phyloP scores from a whole-genome alignment of 2,329 filamentous ascomycete species.

The Colletotrichum paranaense region DNA sequence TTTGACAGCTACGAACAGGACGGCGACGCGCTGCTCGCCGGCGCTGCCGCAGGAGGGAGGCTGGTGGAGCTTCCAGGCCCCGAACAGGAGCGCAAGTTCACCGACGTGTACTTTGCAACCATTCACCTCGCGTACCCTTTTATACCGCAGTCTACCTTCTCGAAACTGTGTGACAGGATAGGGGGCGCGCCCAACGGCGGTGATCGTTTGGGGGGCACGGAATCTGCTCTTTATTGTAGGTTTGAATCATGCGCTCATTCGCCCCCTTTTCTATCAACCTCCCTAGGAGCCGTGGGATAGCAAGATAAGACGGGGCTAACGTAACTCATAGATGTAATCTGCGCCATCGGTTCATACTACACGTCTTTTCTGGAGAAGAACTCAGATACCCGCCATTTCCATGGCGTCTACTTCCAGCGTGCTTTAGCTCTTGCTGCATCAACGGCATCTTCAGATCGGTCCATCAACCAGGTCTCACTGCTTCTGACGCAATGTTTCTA shows the following conservation, averaged over 20 bases:
- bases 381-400: slow-evolving; percentile 11
- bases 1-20: slow-evolving; percentile 41
- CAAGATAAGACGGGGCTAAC: not conserved
- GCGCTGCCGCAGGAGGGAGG: not conserved
- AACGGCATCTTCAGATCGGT: not conserved
- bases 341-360: slow-evolving; percentile 47
- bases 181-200: not conserved
- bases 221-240: not conserved
- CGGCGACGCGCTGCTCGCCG: slow-evolving; percentile 31
- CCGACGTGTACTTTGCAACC: not conserved
- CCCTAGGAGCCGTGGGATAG: not conserved
- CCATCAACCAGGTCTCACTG: not conserved
- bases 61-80: slow-evolving; percentile 16
- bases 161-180: not conserved
- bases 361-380: slow-evolving; percentile 39
- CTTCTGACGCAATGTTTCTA: not conserved
- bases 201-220: not conserved
- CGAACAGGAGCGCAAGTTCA: slow-evolving; percentile 23
- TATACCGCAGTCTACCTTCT: not conserved
- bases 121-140: not conserved
- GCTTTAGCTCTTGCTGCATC: slow-evolving; percentile 36
- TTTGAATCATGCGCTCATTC: not conserved
- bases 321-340: slow-evolving; percentile 31
- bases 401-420: slow-evolving; percentile 42
- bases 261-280: not conserved